Percentiles rank a stretch among this genome's conserved stretches.
Evolutionary conservation across 495 filamentous ascomycete genomes (phyloP).

Genomic region (Hypoxylon fragiforme): DNA sequence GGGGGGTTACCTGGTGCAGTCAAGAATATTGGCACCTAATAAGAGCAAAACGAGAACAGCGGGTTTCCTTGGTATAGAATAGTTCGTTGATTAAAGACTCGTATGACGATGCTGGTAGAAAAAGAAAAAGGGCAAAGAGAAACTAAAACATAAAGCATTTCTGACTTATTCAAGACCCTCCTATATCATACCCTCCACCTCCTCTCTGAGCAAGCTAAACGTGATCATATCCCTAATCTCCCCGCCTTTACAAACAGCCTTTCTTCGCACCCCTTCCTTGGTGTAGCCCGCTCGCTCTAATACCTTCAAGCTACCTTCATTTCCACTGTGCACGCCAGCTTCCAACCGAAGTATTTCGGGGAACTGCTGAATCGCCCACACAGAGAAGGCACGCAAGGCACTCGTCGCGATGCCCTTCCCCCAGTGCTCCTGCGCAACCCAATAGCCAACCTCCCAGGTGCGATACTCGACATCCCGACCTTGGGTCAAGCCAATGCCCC

Average conservation of each 20-base stretch:
- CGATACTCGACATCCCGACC: conserved; percentile 35
- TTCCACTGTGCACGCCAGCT: conserved; percentile 36
- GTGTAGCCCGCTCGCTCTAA: conserved; percentile 43
- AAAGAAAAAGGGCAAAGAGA: not conserved
- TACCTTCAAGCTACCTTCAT: conserved; percentile 40
- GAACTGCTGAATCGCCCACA: conserved; percentile 42
- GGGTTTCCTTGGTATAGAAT: no score
- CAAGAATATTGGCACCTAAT: no score
- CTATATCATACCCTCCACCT: no score
- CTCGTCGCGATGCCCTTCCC: conserved; percentile 43
- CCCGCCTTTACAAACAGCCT: conserved; percentile 41
- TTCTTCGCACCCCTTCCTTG: conserved; percentile 43
- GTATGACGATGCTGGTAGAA: no score
- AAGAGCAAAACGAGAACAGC: no score
- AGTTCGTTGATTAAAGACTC: no score
- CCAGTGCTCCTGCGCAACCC: conserved; percentile 40
- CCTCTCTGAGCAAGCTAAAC: conserved; percentile 43
- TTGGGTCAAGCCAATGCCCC: conserved; percentile 40
- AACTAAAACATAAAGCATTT: not conserved
- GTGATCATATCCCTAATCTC: conserved; percentile 35
- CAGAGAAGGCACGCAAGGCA: conserved; percentile 12
- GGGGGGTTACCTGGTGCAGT: no score
- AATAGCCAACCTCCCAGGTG: conserved; percentile 47
- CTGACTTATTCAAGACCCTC: not conserved
- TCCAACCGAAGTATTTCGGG: conserved; percentile 41